These are phyloP conservation scores for Teunomyces kruisii DNA, from an alignment of 805 yeast species.

Conservation along the genomic window DNA sequence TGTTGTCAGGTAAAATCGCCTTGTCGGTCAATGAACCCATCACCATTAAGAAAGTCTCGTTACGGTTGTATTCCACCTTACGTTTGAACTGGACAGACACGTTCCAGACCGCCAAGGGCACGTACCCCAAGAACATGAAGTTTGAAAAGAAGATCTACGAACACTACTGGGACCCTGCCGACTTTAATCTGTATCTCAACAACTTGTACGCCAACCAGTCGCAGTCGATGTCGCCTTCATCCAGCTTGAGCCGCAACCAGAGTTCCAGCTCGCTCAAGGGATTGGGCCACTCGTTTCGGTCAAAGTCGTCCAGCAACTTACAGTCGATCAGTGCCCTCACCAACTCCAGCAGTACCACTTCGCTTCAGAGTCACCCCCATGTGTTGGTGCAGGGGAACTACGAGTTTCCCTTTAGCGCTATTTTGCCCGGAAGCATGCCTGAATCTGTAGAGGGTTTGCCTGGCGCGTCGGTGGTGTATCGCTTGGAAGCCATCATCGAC, in stretches of 20 bases:
- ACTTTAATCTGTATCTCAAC: slow-evolving; percentile 44
- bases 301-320: slow-evolving; percentile 39
- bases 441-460: slow-evolving; percentile 91
- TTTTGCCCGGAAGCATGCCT: slow-evolving; percentile 79
- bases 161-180: slow-evolving; percentile 72
- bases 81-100: slow-evolving; percentile 65
- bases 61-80: slow-evolving; percentile 67
- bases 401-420: slow-evolving; percentile 83
- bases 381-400: slow-evolving; percentile 72
- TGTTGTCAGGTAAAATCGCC: slow-evolving; percentile 75
- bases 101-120: slow-evolving; percentile 45
- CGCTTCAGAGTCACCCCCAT: slow-evolving; percentile 20
- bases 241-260: slow-evolving; percentile 24
- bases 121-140: slow-evolving; percentile 45
- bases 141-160: slow-evolving; percentile 70
- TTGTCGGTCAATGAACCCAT: slow-evolving; percentile 75
- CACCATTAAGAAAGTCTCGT: slow-evolving; percentile 58
- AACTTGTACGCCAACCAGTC: slow-evolving; percentile 17
- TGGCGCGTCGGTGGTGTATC: slow-evolving; percentile 71
- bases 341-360: slow-evolving; percentile 15
- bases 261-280: slow-evolving; percentile 45
- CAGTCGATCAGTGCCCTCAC: slow-evolving; percentile 30
- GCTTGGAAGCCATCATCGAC: slow-evolving; percentile 77
- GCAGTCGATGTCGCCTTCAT: background rate
- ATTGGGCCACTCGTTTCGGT: slow-evolving; percentile 29